Conservation (phyloP, 2,329 filamentous ascomycete genomes). For the Neocucurbitaria cava region DNA sequence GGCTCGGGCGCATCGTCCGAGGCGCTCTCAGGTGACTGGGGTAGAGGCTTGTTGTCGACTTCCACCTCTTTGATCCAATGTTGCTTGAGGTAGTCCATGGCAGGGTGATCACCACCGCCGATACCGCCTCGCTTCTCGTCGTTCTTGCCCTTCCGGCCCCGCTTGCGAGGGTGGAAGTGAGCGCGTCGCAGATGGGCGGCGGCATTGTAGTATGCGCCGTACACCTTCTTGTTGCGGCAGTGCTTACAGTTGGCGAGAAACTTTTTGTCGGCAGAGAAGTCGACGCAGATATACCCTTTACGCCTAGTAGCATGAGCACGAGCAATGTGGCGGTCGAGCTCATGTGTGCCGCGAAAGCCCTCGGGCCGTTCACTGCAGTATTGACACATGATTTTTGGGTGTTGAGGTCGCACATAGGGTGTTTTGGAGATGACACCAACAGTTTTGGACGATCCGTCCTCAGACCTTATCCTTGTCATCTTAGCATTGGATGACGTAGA, state of each 20-base stretch:
- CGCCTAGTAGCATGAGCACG: conserved; percentile 69
- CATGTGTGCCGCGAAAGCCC: conserved; percentile 87
- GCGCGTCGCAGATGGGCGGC: conserved; percentile 86
- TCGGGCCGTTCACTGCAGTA: conserved; percentile 75
- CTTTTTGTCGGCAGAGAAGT: conserved; percentile 64
- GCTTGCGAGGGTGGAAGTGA: conserved; percentile 78
- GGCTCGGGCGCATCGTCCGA: conserved; percentile 27
- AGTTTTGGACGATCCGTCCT: conserved; percentile 62
- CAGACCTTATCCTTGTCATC: conserved; percentile 60
- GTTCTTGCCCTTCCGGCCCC: conserved; percentile 63
- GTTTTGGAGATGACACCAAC: conserved; percentile 60
- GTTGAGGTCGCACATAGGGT: conserved; percentile 69
- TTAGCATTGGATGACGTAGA: conserved; percentile 50
- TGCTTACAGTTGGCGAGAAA: conserved; percentile 84
- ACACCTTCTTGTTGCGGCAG: conserved; percentile 77
- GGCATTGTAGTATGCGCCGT: conserved; percentile 93
- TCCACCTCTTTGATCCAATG: conserved; percentile 66
- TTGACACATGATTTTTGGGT: conserved; percentile 73
- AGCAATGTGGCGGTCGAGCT: conserved; percentile 63
- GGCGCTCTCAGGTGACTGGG: conserved; percentile 29
- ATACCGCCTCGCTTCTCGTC: conserved; percentile 67
- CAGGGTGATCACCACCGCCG: conserved; percentile 66
- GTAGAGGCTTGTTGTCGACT: conserved; percentile 43
- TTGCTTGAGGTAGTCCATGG: conserved; percentile 66
- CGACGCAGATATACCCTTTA: conserved; percentile 69